A percentile compares a stretch with the other conserved stretches of the same genome.
Evolutionary conservation across 129 eudicot genomes (phyloP).

Genomic region (Chrysanthemum makinoi): DNA sequence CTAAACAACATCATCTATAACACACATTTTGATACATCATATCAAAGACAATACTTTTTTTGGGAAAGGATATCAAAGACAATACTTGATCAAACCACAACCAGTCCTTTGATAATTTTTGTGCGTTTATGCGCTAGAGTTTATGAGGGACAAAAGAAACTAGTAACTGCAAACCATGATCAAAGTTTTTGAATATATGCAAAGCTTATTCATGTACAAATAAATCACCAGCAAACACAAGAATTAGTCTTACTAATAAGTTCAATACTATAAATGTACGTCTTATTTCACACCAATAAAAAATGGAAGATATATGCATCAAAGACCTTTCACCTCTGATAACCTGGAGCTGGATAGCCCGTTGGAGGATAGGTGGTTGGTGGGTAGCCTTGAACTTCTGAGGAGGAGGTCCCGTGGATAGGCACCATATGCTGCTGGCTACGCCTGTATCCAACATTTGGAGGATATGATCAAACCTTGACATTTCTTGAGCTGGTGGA

Average conservation of each 20-base stretch:
- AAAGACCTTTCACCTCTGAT: slow-evolving; percentile 36
- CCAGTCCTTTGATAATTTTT: too few species aligned
- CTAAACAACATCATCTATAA: too few species aligned
- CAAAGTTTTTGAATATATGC: slow-evolving; percentile 8
- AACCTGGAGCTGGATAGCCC: slow-evolving; percentile 50
- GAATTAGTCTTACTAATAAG: slow-evolving; percentile 15
- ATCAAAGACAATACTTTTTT: too few species aligned
- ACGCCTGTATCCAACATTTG: slow-evolving; percentile 70
- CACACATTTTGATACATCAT: too few species aligned
- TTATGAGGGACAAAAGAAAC: neutral
- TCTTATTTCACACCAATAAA: neutral
- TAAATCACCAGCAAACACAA: slow-evolving; percentile 18
- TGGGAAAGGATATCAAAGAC: too few species aligned
- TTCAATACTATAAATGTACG: neutral
- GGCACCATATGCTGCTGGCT: slow-evolving; percentile 52
- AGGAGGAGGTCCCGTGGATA: slow-evolving; percentile 49
- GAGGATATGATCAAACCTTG: slow-evolving; percentile 88
- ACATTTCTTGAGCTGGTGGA: slow-evolving; percentile 84
- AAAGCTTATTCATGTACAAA: slow-evolving; percentile 33
- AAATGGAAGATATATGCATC: slow-evolving; percentile 18
- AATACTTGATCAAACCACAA: too few species aligned
- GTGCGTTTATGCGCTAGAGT: too few species aligned
- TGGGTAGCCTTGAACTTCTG: slow-evolving; percentile 45
- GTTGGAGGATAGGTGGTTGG: slow-evolving; percentile 46
- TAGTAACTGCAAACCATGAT: neutral